These are phyloP conservation scores for Botryotinia globosa DNA, from an alignment of 2,329 filamentous ascomycete species.

Conservation along the genomic window DNA sequence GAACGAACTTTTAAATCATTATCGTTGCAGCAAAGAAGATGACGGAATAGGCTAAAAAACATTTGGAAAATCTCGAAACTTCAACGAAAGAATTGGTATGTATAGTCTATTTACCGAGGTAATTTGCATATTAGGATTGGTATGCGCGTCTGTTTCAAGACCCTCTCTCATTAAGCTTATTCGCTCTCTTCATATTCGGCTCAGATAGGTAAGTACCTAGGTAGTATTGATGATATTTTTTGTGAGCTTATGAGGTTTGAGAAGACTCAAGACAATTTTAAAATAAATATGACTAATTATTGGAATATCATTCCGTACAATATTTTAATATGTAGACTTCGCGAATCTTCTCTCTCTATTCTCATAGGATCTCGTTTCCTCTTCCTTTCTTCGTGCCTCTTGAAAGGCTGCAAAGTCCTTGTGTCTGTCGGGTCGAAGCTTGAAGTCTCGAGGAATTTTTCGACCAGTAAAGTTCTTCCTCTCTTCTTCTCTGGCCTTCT, in stretches of 20 bases:
- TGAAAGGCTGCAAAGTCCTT: background rate
- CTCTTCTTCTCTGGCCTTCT: background rate
- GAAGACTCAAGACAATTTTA: no score
- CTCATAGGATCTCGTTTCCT: background rate
- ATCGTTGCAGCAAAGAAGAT: background rate
- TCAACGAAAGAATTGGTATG: background rate
- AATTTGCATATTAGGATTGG: background rate
- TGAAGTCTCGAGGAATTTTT: background rate
- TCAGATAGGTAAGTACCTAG: background rate
- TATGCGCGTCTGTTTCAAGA: background rate
- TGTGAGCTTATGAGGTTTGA: background rate
- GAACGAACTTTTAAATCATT: no score
- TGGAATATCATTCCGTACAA: background rate
- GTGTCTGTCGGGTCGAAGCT: background rate
- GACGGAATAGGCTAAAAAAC: fast-evolving
- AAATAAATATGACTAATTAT: background rate
- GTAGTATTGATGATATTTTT: background rate
- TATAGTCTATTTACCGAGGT: background rate
- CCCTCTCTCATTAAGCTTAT: fast-evolving
- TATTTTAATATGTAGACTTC: background rate
- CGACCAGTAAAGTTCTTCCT: background rate
- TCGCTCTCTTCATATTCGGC: background rate
- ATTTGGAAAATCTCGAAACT: fast-evolving
- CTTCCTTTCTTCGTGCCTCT: background rate
- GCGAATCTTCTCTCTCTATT: background rate